Base-by-base conservation (phyloP, 2,329 filamentous ascomycete species). In the Fusarium zealandicum region DNA sequence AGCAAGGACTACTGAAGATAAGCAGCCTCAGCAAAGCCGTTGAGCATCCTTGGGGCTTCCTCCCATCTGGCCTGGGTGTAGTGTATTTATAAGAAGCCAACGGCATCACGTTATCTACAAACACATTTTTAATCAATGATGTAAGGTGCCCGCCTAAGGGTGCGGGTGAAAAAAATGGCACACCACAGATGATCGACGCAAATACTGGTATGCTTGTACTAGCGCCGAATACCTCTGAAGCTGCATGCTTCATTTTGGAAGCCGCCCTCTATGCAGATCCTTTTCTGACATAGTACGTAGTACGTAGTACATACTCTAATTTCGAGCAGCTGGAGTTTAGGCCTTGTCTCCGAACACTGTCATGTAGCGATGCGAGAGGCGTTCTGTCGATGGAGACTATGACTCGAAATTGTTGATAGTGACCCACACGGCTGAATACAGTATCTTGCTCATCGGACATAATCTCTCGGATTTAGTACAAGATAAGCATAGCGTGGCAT, bases 351-450 rank as follows among this genome's bases (percentile, higher is more conserved):
- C 22, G 22, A 25, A 25, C 6, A 8, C 22, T 5, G 8, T 25
- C 22, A 25, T 25, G 6, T 8, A 25, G 8, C 4, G 28, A 28
- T 28, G n/a, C n/a, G n/a, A n/a, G n/a, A n/a, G n/a, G n/a, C n/a
- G n/a, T n/a, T n/a, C n/a, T n/a, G n/a, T n/a, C n/a, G n/a, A n/a
- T n/a, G 28, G 28, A 41, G 36, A 33, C 27, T 5, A 28, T 62
- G 58, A 61, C 58, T 61, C 58, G 44, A 41, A 45, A 46, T 59
- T 37, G 38, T 30, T 44, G 54, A 61, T 54, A 44, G 50, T 12
- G 43, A 44, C 58, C 58, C 58, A 40, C 18, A 28, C 20, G 37
- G 53, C 43, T n/a, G n/a, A n/a, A 49, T 22, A 33, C 53, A 41
- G 40, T 28, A 14, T 40, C 32, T 20, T 35, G 35, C 41, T 31